Conservation (phyloP, 345 rosid species). For the Citrus medica region DNA sequence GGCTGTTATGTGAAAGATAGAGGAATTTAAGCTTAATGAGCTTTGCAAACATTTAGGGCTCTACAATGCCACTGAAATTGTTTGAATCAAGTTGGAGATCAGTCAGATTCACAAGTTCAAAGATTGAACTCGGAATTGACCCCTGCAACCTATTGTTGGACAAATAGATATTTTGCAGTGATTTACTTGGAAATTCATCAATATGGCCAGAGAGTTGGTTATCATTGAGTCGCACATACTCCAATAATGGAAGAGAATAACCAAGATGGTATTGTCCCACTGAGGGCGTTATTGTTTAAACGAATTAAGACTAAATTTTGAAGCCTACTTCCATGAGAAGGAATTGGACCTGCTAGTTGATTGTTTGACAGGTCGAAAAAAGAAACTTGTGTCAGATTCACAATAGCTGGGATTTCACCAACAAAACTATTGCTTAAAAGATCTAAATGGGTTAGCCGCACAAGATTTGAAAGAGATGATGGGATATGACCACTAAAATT, state of each 20-base stretch:
- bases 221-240: neutral
- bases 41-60: slow-evolving; percentile 14
- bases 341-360: neutral
- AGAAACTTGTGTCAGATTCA: neutral
- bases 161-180: neutral
- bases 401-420: slow-evolving; percentile 19
- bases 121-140: slow-evolving; percentile 15
- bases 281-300: neutral
- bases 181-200: slow-evolving; percentile 4
- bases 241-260: slow-evolving; percentile 9
- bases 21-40: slow-evolving; percentile 1
- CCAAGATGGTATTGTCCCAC: slow-evolving; percentile 17
- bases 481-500: slow-evolving; percentile 21
- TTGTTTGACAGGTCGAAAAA: neutral
- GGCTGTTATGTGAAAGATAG: slow-evolving; percentile 2
- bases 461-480: neutral
- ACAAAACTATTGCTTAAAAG: neutral
- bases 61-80: slow-evolving; percentile 14
- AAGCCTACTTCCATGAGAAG: neutral
- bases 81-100: neutral
- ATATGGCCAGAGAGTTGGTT: slow-evolving; percentile 16
- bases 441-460: neutral
- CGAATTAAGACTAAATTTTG: neutral
- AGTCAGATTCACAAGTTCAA: neutral
- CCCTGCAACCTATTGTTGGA: slow-evolving; percentile 11